Conservation (phyloP, 352 stramenopile genomes). For the Phytophthora rubi region DNA sequence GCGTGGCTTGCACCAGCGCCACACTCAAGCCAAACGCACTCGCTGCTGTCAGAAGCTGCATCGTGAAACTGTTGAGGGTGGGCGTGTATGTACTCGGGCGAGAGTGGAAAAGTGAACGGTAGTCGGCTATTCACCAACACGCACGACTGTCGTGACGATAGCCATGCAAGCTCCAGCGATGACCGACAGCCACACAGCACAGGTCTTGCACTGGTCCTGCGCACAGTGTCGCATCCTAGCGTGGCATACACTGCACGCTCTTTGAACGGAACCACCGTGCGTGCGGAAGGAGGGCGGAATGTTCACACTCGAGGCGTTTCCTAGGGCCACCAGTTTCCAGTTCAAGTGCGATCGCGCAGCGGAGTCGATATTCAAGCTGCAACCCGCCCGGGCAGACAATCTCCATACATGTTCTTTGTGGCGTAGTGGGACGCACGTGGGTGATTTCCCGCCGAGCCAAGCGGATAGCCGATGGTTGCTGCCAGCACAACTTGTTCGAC, state of each 20-base stretch:
- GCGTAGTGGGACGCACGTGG: conserved; percentile 6
- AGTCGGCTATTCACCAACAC: neutral
- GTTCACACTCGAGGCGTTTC: conserved; percentile 24
- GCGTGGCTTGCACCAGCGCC: conserved; percentile 27
- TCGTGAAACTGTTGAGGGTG: neutral
- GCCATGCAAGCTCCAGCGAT: conserved; percentile 4
- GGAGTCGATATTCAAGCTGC: conserved; percentile 1
- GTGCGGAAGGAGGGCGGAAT: conserved; percentile 33
- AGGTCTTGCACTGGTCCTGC: conserved; percentile 28
- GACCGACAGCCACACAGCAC: neutral
- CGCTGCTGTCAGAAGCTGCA: conserved; percentile 14
- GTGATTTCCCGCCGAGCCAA: conserved; percentile 14
- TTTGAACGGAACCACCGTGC: conserved; percentile 33
- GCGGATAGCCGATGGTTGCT: too few species aligned
- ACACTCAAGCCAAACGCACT: conserved; percentile 21
- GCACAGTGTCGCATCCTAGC: conserved; percentile 25
- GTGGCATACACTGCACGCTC: conserved; percentile 23
- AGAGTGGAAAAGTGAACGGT: conserved; percentile 25
- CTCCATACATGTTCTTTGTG: neutral
- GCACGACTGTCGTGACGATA: conserved; percentile 3
- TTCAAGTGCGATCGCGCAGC: conserved; percentile 27
- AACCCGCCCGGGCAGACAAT: neutral
- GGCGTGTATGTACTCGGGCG: neutral
- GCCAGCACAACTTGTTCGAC: too few species aligned
- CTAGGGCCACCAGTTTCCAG: conserved; percentile 15